Conservation (phyloP, 495 filamentous ascomycete genomes). For the Schizothecium vesticola region DNA sequence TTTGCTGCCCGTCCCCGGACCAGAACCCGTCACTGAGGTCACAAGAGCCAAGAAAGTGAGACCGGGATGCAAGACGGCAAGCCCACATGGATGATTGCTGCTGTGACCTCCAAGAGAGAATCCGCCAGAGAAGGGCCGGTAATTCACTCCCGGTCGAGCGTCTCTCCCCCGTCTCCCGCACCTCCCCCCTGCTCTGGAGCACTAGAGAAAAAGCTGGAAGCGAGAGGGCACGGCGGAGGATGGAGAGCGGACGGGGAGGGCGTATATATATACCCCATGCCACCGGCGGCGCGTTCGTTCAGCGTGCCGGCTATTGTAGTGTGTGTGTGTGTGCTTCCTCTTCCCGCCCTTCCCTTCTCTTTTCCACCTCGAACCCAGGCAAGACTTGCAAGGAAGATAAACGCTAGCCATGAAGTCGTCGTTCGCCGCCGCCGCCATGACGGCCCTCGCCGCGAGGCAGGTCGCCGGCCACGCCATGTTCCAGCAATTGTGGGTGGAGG, state of each 20-base stretch:
- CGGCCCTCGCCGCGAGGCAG: constrained; percentile 30
- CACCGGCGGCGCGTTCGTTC: not conserved
- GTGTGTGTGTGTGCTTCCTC: not conserved
- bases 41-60: not conserved
- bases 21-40: not conserved
- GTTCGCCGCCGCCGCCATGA: constrained; percentile 21
- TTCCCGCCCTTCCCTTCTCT: not conserved
- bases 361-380: not conserved
- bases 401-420: constrained; percentile 36
- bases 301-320: not conserved
- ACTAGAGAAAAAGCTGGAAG: not conserved
- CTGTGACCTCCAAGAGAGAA: not conserved
- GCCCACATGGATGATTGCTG: not conserved
- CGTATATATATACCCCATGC: not conserved
- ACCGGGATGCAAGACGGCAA: not conserved
- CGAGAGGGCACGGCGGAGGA: not conserved
- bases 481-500: constrained; percentile 49
- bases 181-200: not conserved
- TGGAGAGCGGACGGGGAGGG: not conserved
- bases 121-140: not conserved
- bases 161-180: not conserved
- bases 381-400: not conserved
- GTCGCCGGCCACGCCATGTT: constrained; percentile 45
- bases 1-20: not conserved
- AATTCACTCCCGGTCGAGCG: not conserved